Percentiles rank a stretch among this genome's conserved stretches.
phyloP scores from a whole-genome alignment of 2,329 filamentous ascomycete genomes.

The Phyllosticta ampelicida region DNA sequence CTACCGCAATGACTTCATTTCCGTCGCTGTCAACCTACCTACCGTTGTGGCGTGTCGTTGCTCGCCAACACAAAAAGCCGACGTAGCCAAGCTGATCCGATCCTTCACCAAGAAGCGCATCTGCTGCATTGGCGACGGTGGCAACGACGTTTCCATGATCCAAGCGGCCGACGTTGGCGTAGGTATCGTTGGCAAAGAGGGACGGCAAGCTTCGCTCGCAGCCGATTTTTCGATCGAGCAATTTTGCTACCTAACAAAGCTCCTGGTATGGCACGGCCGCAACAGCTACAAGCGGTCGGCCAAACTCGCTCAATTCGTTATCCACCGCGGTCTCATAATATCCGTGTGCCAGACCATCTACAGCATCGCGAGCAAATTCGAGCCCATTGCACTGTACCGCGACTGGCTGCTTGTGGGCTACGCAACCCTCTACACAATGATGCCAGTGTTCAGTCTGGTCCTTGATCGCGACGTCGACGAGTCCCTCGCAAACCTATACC shows the following conservation, averaged over 20 bases:
- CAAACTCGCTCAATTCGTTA: conserved; percentile 95
- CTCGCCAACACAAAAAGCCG: conserved; percentile 93
- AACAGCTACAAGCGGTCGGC: conserved; percentile 95
- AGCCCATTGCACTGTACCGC: conserved; percentile 88
- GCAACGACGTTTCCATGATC: conserved; percentile 98
- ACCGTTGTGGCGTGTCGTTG: conserved; percentile 94
- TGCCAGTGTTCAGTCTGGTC: conserved; percentile 84
- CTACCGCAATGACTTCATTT: conserved; percentile 77
- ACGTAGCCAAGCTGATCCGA: conserved; percentile 82
- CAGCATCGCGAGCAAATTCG: conserved; percentile 83
- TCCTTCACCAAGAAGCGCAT: conserved; percentile 88
- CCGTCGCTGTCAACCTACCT: conserved; percentile 74
- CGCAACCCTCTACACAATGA: conserved; percentile 89
- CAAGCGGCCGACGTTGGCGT: conserved; percentile 97
- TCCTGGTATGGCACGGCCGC: conserved; percentile 96
- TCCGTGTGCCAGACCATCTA: conserved; percentile 95
- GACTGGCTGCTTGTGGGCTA: conserved; percentile 97
- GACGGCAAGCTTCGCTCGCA: conserved; percentile 83
- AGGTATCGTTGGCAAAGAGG: conserved; percentile 96
- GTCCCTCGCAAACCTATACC: conserved; percentile 84
- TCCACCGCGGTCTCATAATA: conserved; percentile 92
- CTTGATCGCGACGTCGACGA: conserved; percentile 94
- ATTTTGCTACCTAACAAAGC: conserved; percentile 87
- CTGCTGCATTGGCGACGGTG: conserved; percentile 94
- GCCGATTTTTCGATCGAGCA: conserved; percentile 96